These are phyloP conservation scores for Cytospora mali DNA, from an alignment of 2,329 filamentous ascomycete genomes.

Conservation along the genomic window DNA sequence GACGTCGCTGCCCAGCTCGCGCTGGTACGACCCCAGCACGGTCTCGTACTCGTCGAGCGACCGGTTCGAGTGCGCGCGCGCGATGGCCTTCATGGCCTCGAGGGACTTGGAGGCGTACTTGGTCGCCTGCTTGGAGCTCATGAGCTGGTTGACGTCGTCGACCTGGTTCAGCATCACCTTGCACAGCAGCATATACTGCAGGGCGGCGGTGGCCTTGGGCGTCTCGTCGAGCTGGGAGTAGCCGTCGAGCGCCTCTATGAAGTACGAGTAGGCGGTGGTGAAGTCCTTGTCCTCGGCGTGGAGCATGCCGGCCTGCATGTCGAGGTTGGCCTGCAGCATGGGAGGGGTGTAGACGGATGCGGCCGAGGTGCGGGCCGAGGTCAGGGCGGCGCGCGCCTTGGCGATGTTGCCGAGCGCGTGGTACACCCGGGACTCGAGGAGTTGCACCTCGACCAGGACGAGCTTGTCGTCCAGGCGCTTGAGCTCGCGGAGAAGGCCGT, in stretches of 20 bases:
- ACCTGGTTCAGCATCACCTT: conserved; percentile 99
- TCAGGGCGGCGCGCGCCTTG: conserved; percentile 93
- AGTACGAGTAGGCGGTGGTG: conserved; percentile 98
- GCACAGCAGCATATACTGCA: conserved; percentile 99
- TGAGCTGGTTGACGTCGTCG: conserved; percentile 93
- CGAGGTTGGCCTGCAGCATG: conserved; percentile 89
- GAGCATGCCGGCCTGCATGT: conserved; percentile 99
- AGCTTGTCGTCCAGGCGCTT: conserved; percentile 99
- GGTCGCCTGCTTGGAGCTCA: conserved; percentile 94
- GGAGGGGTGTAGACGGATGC: conserved; percentile 98
- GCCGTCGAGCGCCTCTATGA: conserved; percentile 97
- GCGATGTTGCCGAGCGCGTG: conserved; percentile 95
- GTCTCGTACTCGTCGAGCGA: conserved; percentile 97
- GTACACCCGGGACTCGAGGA: conserved; percentile 95
- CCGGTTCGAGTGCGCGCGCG: conserved; percentile 90
- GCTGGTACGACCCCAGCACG: conserved; percentile 85
- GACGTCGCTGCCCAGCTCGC: conserved; percentile 89
- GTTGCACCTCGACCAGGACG: conserved; percentile 94
- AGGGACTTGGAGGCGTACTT: conserved; percentile 95
- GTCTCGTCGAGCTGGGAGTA: conserved; percentile 92
- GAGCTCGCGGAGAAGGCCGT: conserved; percentile 90
- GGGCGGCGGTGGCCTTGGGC: conserved; percentile 86
- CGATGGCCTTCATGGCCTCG: conserved; percentile 99
- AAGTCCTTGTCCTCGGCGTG: conserved; percentile 99
- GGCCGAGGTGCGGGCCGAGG: conserved; percentile 89